Percentiles rank a stretch among this genome's conserved stretches.
These are phyloP conservation scores for Sarocladiaceae sp. DNA, from an alignment of 2,329 filamentous ascomycete species.

Conservation along the genomic window DNA sequence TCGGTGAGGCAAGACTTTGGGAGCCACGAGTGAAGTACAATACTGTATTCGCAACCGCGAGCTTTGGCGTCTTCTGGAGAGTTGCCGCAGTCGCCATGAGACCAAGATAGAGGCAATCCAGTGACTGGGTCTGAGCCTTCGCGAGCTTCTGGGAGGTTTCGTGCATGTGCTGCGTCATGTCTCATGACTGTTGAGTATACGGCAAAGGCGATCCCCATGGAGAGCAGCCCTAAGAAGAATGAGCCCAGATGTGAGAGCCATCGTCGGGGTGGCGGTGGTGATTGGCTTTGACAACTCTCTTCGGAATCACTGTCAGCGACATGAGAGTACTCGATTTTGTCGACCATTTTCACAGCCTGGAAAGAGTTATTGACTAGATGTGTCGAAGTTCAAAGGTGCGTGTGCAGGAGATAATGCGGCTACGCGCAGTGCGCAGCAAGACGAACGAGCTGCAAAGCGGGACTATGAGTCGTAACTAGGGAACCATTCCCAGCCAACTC, in stretches of 20 bases:
- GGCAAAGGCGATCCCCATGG: background rate
- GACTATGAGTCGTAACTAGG: background rate
- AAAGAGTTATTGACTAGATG: background rate
- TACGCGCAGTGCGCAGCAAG: background rate
- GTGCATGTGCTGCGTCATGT: background rate
- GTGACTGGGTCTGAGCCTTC: slow-evolving; percentile 7
- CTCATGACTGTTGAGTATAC: background rate
- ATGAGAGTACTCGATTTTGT: background rate
- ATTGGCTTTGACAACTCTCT: slow-evolving; percentile 20
- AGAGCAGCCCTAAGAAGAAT: background rate
- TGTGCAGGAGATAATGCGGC: background rate
- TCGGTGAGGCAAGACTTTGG: slow-evolving; percentile 14
- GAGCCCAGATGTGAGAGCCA: slow-evolving; percentile 10
- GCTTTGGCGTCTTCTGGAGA: slow-evolving; percentile 13
- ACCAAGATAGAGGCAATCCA: slow-evolving; percentile 10
- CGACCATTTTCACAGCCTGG: background rate
- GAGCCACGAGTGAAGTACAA: slow-evolving; percentile 18
- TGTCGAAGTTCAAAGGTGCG: background rate
- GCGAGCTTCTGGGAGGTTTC: background rate
- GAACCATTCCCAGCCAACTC: background rate
- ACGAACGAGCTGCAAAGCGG: background rate
- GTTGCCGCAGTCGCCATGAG: slow-evolving; percentile 16
- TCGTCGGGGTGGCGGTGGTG: slow-evolving; percentile 51
- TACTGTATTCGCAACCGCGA: slow-evolving; percentile 14
- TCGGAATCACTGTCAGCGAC: background rate